Conservation (phyloP, 345 rosid genomes). For the Citrus mangshanensis region DNA sequence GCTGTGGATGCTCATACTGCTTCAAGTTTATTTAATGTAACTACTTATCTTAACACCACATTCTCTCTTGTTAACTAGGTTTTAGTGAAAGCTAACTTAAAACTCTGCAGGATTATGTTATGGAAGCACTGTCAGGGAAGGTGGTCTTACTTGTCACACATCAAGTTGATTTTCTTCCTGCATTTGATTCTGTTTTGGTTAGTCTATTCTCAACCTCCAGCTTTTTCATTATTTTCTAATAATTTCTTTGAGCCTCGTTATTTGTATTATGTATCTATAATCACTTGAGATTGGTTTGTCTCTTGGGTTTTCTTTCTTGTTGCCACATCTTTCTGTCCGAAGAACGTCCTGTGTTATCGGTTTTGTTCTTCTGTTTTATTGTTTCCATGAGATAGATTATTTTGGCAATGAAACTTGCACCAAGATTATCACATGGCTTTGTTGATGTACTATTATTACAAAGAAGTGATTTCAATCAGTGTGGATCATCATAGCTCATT, state of each 20-base stretch:
- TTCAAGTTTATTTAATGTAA: constrained; percentile 80
- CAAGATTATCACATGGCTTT: background rate
- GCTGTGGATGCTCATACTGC: constrained; percentile 98
- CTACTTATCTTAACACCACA: background rate
- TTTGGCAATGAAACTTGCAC: background rate
- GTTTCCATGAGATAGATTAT: background rate
- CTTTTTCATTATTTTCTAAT: background rate
- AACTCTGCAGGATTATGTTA: constrained; percentile 67
- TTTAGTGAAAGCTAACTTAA: constrained; percentile 22
- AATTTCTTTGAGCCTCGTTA: background rate
- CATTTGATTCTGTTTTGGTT: constrained; percentile 85
- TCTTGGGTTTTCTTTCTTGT: background rate
- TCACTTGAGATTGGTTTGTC: background rate
- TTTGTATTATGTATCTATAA: background rate
- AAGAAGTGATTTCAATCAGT: background rate
- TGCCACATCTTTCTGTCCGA: background rate
- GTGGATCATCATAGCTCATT: background rate
- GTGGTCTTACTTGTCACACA: constrained; percentile 86
- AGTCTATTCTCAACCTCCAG: constrained; percentile 15
- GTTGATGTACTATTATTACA: background rate
- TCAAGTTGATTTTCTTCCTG: constrained; percentile 97
- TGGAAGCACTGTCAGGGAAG: constrained; percentile 71
- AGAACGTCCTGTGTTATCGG: too few species aligned
- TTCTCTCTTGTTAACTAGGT: background rate
- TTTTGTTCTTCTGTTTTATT: background rate